Base-by-base conservation (phyloP, 2,329 filamentous ascomycete genomes). In the Trichoderma sp. region DNA sequence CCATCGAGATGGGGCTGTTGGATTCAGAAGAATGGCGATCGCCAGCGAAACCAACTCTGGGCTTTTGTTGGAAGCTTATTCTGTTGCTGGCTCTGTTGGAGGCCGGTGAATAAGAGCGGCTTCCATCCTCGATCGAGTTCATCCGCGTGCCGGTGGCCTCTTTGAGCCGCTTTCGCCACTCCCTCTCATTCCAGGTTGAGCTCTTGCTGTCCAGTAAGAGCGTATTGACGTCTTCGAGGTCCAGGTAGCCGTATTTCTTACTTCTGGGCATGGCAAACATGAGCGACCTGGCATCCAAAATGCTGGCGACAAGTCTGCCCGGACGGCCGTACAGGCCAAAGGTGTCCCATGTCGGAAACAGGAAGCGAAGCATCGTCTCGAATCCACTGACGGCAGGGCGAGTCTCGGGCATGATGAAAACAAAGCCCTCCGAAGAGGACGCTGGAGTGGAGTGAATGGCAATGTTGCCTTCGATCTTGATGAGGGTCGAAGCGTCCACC, bases 201-300 rank as follows among this genome's bases (percentile, higher is more conserved):
- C 93, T 94, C 3, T 95, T 90, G 3, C 93, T 92, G n/a, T 74
- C 71, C 77, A 93, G 89, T 77, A 99, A 95, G 59, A 98, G 86
- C 71, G 89, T 89, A 4, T 93, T 92, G 18, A 98, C 94, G 81
- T 99, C 97, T 74, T 95, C 85, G 45, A 95, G 91, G 81, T 98
- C 97, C 31, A 99, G 86, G 81, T 98, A 98, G 0, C 96, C 95
- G 80, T 97, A 97, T 78, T 94, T 90, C 71, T 92, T 91, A 79
- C 97, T 92, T 79, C 94, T 94, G 0, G 97, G 96, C 92, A 99
- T 97, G 6, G 95, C 97, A 83, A 98, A 99, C 97, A 99, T 99
- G 78, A 99, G 88, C 75, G 97, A 97, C 63, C 95, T 91, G 4
- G 94, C 88, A 83, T 98, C 95, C 62, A 95, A 89, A 0, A 94